Evolutionary conservation across 371 early-diverging fungal genomes (phyloP), one percentile per base, ranked within the genome.

Genomic region (Mortierella sp.): DNA sequence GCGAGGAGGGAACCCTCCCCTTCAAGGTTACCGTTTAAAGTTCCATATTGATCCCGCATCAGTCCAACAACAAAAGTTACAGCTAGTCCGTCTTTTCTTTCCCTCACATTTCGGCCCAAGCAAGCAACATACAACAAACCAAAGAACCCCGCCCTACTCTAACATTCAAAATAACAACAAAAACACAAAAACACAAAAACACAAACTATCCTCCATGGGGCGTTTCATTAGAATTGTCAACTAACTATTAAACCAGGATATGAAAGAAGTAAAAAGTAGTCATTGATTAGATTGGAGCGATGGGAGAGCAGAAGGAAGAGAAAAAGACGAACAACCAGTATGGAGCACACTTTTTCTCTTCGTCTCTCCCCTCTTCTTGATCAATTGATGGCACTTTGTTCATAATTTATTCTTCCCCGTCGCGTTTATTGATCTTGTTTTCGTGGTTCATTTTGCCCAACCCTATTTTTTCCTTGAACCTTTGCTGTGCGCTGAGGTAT

Each of bases 1-100:
- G 96, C 87, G 97, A 96, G 84, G 94, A 92, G 79, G 95, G 95
- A 55, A 92, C 88, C 65, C 93, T 95, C 89, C 96, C 97, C 41
- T 92, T 90, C 87, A 91, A 92, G 83, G 83, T 89, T 75, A 84
- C 87, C 72, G 84, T 91, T 75, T 78, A 80, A 80, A 71, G 16
- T 32, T 1, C 24, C 58, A 18, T 38, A 35, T 38, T 65, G 65
- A 65, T 65, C 65, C 7, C 16, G 65, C 65, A 32, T 32, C 60
- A 32, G 6, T 60, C 58, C 27, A 43, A 29, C 46, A 72, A 49
- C 49, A 24, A n/a, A 44, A 8, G 41, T 70, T 24, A 10, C 49
- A 44, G 72, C 72, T 49, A 65, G 65, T 21, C 29, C 46, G n/a
- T 48, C 29, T 3, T 71, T 71, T 27, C 48, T 49, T 43, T 43